Evolutionary conservation across 257 asterid species (phyloP).

Genomic region (Dorcoceras hygrometricum): DNA sequence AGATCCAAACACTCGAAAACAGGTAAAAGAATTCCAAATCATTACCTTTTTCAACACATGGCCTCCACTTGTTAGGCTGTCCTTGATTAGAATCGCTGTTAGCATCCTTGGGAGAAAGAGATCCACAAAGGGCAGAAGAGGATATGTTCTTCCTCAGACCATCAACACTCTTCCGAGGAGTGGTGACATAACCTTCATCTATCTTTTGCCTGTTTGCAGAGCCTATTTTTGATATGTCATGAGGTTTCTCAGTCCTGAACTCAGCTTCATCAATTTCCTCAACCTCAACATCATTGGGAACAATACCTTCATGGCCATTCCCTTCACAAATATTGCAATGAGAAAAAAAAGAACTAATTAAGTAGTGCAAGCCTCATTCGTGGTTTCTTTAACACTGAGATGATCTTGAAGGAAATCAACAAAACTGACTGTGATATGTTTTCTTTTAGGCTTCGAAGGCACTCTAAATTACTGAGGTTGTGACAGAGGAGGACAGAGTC

Average conservation of each 20-base stretch:
- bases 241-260: neutral
- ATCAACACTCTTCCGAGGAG: conserved; percentile 4
- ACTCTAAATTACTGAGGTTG: neutral
- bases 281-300: conserved; percentile 4
- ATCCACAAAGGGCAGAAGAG: neutral
- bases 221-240: conserved; percentile 3
- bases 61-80: conserved; percentile 12
- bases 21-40: conserved; percentile 7
- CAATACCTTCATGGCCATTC: neutral
- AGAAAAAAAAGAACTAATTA: neutral
- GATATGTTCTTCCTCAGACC: conserved; percentile 12
- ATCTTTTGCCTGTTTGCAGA: conserved; percentile 15
- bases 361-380: neutral
- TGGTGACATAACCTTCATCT: neutral
- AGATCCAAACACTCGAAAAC: conserved; percentile 5
- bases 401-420: neutral
- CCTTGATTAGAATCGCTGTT: conserved; percentile 8
- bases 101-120: conserved; percentile 12
- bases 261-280: conserved; percentile 4
- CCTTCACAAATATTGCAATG: conserved; percentile 16
- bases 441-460: neutral
- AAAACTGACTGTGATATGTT: neutral
- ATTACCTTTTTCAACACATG: conserved; percentile 23
- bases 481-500: neutral
- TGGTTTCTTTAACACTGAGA: neutral